Evolutionary conservation across 2,329 filamentous ascomycete genomes (phyloP).

Genomic region (Neonectria punicea): DNA sequence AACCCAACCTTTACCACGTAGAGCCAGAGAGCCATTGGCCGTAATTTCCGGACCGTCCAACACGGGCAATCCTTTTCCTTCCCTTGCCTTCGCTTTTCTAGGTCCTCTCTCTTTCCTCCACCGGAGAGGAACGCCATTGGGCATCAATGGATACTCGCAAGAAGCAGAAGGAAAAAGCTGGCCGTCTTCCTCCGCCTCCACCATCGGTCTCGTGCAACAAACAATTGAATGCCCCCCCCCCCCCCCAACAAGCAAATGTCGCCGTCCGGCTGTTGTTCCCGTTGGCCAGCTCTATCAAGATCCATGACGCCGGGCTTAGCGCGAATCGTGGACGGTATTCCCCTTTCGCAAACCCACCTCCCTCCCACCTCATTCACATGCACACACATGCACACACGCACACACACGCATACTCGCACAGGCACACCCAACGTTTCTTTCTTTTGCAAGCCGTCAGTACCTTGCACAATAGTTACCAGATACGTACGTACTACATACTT

Average conservation of each 20-base stretch:
- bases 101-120: background rate
- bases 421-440: constrained; percentile 3
- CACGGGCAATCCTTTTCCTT: constrained; percentile 10
- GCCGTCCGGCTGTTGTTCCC: constrained; percentile 54
- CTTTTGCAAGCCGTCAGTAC: constrained; percentile 19
- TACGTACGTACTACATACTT: too few species aligned
- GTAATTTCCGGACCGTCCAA: constrained; percentile 26
- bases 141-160: constrained; percentile 45
- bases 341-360: constrained; percentile 3
- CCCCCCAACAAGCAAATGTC: background rate
- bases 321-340: constrained; percentile 9
- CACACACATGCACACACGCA: too few species aligned
- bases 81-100: background rate
- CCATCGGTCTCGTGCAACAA: background rate
- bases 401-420: background rate
- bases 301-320: constrained; percentile 37
- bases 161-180: background rate
- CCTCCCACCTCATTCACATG: background rate
- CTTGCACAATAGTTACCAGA: background rate
- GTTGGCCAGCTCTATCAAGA: constrained; percentile 53
- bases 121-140: constrained; percentile 43
- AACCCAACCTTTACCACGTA: background rate
- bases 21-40: constrained; percentile 13
- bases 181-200: background rate
- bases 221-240: background rate